Percentiles rank a stretch among this genome's conserved stretches.
These are phyloP conservation scores for Arthrobotrys iridis DNA, from an alignment of 2,329 filamentous ascomycete genomes.

Conservation along the genomic window DNA sequence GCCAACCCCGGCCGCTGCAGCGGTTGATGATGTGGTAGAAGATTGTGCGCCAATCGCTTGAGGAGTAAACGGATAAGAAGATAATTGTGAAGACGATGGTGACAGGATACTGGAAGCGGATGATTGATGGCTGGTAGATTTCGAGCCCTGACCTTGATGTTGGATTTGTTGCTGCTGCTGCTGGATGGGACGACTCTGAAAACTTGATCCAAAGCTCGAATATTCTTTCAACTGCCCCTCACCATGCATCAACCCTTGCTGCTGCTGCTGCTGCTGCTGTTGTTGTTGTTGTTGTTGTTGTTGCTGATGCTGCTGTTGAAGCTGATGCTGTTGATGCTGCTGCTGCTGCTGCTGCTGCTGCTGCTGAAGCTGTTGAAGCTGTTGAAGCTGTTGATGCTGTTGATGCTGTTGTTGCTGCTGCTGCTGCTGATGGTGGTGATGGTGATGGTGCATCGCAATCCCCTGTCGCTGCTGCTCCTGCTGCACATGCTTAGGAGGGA, in stretches of 20 bases:
- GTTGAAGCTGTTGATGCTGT: too few species aligned
- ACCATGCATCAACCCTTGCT: conserved; percentile 16
- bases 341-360: neutral
- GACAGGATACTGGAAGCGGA: conserved; percentile 52
- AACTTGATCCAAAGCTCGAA: conserved; percentile 16
- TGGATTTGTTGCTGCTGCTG: conserved; percentile 25
- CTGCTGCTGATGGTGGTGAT: conserved; percentile 15
- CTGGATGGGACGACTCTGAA: conserved; percentile 6
- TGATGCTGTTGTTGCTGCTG: conserved; percentile 17
- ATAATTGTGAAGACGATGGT: conserved; percentile 45
- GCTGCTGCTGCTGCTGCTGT: neutral
- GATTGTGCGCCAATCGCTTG: conserved; percentile 44
- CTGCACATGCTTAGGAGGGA: conserved; percentile 50
- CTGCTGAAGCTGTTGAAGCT: too few species aligned
- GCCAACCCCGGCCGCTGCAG: conserved; percentile 8
- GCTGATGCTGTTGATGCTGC: neutral
- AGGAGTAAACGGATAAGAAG: conserved; percentile 51
- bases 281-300: conserved; percentile 49
- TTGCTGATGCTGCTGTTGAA: conserved; percentile 44
- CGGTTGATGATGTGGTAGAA: conserved; percentile 41
- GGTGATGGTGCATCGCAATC: conserved; percentile 34
- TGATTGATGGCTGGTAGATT: conserved; percentile 47
- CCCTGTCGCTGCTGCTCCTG: conserved; percentile 52
- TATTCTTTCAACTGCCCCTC: conserved; percentile 33
- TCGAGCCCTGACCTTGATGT: conserved; percentile 33